Base-by-base conservation (phyloP, 768 basidiomycete species). In the Dendrothele bispora region DNA sequence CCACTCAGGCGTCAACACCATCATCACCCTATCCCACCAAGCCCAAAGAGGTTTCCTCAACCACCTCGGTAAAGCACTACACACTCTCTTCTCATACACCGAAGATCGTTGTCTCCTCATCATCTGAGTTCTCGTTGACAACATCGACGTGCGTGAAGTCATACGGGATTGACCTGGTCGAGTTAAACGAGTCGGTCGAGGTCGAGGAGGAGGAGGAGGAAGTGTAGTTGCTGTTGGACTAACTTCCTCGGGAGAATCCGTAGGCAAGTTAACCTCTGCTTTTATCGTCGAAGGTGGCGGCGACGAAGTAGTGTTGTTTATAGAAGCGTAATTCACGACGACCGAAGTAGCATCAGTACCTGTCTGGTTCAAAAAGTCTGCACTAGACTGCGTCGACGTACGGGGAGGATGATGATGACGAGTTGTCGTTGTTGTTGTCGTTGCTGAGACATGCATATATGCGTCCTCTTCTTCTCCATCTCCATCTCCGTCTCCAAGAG, bases 1-100 rank as follows among this genome's bases (percentile, higher is more conserved):
- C 91, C 91, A 92, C 59, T 89, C 82, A 0, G 86, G 85, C 21
- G 77, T 66, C 15, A 95, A 69, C 18, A 95, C 83, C 74, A 84
- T 78, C 55, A 68, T 67, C 18, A 94, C 69, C 11, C 88, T 76
- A 50, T 79, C 79, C 53, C 80, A 64, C 85, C 87, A 93, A 15
- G 80, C 86, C 48, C 70, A 67, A n/a, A 87, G 40, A 1, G 88
- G 85, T 26, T 69, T 72, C 38, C 76, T 70, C 30, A 87, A 54
- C 72, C 73, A 77, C 37, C 75, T 65, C 8, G 85, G 85, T 14
- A 86, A 63, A 8, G 61, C 46, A 37, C 72, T 63, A 32, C 72
- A 75, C 20, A 78, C 56, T 39, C 55, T 70, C 51, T 69, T 63
- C 52, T 79, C 75, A 53, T 73, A 70, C 4, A 74, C 54, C 1